A percentile compares a stretch with the other conserved stretches of the same genome.
Evolutionary conservation across 1,284 basidiomycete genomes (phyloP).

Genomic region (Irpex sp.): DNA sequence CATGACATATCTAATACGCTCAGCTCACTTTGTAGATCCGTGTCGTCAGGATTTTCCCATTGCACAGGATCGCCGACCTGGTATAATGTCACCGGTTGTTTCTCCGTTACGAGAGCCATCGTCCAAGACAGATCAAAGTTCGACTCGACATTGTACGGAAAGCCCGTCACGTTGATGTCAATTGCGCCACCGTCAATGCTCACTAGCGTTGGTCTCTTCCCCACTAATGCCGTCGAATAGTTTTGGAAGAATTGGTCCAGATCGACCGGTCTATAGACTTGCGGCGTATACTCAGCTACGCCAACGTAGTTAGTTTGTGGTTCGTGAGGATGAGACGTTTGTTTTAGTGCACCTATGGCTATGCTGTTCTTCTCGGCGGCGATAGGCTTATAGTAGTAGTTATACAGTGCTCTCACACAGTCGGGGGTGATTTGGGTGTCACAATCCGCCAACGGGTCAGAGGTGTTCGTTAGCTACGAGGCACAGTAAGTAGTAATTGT

Average conservation of each 20-base stretch:
- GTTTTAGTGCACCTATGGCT: constrained; percentile 34
- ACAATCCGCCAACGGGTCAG: constrained; percentile 27
- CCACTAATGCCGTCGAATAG: constrained; percentile 31
- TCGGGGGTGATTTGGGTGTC: constrained; percentile 45
- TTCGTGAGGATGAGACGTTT: not conserved
- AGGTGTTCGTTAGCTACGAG: not conserved
- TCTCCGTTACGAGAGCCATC: constrained; percentile 37
- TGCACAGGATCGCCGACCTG: constrained; percentile 31
- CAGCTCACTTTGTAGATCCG: constrained; percentile 34
- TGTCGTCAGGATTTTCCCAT: too few relatives aligned
- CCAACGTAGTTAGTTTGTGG: not conserved
- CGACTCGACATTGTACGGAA: constrained; percentile 46
- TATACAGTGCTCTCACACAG: constrained; percentile 52
- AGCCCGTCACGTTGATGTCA: constrained; percentile 28
- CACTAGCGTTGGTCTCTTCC: constrained; percentile 33
- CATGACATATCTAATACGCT: not conserved
- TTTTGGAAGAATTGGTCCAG: constrained; percentile 41
- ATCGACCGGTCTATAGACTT: constrained; percentile 38
- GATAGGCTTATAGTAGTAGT: constrained; percentile 39
- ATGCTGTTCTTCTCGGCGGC: constrained; percentile 43
- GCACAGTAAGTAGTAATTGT: not conserved
- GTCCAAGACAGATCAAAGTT: constrained; percentile 50
- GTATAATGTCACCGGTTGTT: constrained; percentile 38
- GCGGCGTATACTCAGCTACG: constrained; percentile 45
- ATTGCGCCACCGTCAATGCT: constrained; percentile 45